phyloP scores from a whole-genome alignment of 2,329 filamentous ascomycete species.

The Beauveria rudraprayagi region DNA sequence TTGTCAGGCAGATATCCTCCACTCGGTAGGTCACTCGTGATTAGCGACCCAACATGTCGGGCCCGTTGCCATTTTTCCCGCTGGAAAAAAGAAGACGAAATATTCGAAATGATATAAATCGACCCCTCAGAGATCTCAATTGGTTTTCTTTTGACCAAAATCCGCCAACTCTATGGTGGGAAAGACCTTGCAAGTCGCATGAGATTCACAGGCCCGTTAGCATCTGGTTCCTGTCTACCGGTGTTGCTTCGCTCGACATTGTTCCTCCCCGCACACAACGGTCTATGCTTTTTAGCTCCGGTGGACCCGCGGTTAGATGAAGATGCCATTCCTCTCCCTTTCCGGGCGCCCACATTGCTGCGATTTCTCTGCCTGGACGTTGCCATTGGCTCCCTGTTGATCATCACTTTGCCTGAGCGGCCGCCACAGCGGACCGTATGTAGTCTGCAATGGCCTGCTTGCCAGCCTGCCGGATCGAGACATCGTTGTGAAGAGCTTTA shows the following conservation, averaged over 20 bases:
- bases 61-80: background rate
- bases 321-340: background rate
- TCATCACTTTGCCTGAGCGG: background rate
- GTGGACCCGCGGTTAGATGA: background rate
- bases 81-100: background rate
- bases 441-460: constrained; percentile 36
- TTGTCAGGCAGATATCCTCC: constrained; percentile 10
- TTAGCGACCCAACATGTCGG: constrained; percentile 2
- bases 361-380: background rate
- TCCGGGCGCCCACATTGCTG: background rate
- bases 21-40: constrained; percentile 1
- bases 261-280: constrained; percentile 4
- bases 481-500: constrained; percentile 50
- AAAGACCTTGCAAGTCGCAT: background rate
- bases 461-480: constrained; percentile 39
- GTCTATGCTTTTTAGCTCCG: constrained; percentile 1
- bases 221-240: background rate
- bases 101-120: background rate
- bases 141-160: background rate
- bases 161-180: background rate
- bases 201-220: constrained; percentile 3
- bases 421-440: constrained; percentile 22
- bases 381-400: background rate
- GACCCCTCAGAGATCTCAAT: background rate
- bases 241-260: background rate